These are phyloP conservation scores for Fistulinella cinereoalba DNA, from an alignment of 1,284 basidiomycete genomes.

Conservation along the genomic window DNA sequence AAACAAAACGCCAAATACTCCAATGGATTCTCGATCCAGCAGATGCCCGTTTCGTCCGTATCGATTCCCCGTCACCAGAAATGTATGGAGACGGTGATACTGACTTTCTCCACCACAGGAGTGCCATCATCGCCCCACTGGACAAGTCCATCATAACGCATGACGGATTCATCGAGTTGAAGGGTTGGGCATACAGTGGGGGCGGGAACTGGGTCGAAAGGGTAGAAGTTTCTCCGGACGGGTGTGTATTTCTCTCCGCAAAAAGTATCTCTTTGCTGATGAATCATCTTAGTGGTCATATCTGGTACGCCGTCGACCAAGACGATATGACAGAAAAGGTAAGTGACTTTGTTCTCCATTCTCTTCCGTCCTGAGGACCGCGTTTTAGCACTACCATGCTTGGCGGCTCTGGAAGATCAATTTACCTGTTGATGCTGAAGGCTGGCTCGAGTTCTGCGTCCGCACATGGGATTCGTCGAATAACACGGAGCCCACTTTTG, in stretches of 20 bases:
- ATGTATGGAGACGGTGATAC: neutral
- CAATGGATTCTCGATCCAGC: conserved; percentile 19
- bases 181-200: conserved; percentile 55
- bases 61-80: neutral
- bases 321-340: conserved; percentile 18
- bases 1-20: conserved; percentile 18
- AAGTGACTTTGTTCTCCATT: neutral
- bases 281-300: conserved; percentile 9
- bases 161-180: conserved; percentile 44
- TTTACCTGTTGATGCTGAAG: conserved; percentile 53
- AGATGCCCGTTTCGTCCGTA: conserved; percentile 20
- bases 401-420: conserved; percentile 55
- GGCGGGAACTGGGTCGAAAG: conserved; percentile 56
- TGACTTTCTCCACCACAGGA: conserved; percentile 6
- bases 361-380: neutral
- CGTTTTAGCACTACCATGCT: conserved; percentile 48
- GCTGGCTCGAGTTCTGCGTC: conserved; percentile 59
- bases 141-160: conserved; percentile 51
- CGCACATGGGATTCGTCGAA: conserved; percentile 58
- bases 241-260: conserved; percentile 32
- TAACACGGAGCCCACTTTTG: conserved; percentile 57
- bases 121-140: conserved; percentile 28
- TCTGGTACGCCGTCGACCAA: conserved; percentile 20
- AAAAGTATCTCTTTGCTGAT: neutral
- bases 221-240: conserved; percentile 54